Base-by-base conservation (phyloP, 495 filamentous ascomycete species). In the Sphaerosporella brunnea region DNA sequence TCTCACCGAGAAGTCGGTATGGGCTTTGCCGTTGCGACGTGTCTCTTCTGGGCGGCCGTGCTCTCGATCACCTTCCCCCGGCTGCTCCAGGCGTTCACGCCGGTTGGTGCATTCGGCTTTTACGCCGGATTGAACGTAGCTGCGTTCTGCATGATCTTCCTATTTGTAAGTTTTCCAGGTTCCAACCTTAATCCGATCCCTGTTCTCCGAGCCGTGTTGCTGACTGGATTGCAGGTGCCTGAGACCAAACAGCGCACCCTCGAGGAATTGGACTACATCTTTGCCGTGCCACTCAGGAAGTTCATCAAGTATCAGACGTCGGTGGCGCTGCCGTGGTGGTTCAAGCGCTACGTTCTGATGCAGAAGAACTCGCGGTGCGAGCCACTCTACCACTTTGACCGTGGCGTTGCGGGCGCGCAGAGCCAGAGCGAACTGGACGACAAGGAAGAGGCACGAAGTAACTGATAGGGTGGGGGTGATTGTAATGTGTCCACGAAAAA, bases 211-310 rank as follows among this genome's bases (percentile, higher is more conserved):
- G n/a, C n/a, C n/a, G n/a, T n/a, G n/a, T n/a, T n/a, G n/a, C n/a
- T n/a, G n/a, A n/a, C n/a, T n/a, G n/a, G n/a, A n/a, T 5, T 32
- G 5, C 28, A 32, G 28, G 28, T 32, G 5, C 79, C 78, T 19
- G 82, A 86, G 62, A 86, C 82, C 3, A 86, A 85, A 63, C 78
- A 81, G 56, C 69, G 74, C 26, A 82, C 80, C 4, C 72, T 86
- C 4, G 77, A 80, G 52, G 76, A 79, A 56, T 78, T 84, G 70
- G 79, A 84, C 59, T 65, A 65, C 52, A 80, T 85, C 52, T 85
- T 85, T 51, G 79, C 74, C 5, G 79, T 84, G 10, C 78, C 78
- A 0, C 79, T 72, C 20, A 55, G 69, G 36, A 68, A 67, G 28
- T 79, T 83, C 58, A 72, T 71, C 56, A 50, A 51, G 25, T 82